Evolutionary conservation across 1,284 basidiomycete species (phyloP).

Genomic region (Takashimella koratensis): DNA sequence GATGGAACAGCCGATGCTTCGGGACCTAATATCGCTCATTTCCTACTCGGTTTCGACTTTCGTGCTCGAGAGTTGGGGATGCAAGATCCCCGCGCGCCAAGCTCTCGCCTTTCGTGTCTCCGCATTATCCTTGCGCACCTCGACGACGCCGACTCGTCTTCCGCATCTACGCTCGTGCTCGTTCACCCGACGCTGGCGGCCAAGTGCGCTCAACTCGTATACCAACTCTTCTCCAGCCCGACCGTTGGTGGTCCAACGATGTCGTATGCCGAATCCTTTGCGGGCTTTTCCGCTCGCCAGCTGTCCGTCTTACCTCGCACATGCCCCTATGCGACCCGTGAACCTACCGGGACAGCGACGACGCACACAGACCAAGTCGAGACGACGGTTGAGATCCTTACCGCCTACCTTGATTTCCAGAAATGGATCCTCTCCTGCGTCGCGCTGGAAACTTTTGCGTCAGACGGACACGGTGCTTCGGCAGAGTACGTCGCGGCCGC

Average conservation of each 20-base stretch:
- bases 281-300: constrained; percentile 86
- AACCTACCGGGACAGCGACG: constrained; percentile 55
- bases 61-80: constrained; percentile 50
- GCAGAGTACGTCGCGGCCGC: constrained; percentile 68
- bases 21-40: constrained; percentile 85
- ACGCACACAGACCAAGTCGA: constrained; percentile 68
- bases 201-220: constrained; percentile 75
- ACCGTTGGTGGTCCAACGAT: constrained; percentile 77
- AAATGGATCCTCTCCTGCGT: constrained; percentile 82
- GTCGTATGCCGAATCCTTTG: constrained; percentile 81
- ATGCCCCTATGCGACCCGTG: constrained; percentile 56
- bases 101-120: constrained; percentile 66
- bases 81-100: constrained; percentile 59
- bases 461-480: constrained; percentile 72
- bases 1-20: constrained; percentile 67
- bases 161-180: constrained; percentile 58
- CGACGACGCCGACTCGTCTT: constrained; percentile 56
- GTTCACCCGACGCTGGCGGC: constrained; percentile 78
- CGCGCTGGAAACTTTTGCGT: constrained; percentile 83
- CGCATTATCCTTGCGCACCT: constrained; percentile 78
- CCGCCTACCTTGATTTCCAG: constrained; percentile 75
- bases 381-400: constrained; percentile 69
- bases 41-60: constrained; percentile 73
- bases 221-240: constrained; percentile 81
- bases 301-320: constrained; percentile 52